Conservation (phyloP, 2,329 filamentous ascomycete genomes). For the Pestalotiopsis sp. region DNA sequence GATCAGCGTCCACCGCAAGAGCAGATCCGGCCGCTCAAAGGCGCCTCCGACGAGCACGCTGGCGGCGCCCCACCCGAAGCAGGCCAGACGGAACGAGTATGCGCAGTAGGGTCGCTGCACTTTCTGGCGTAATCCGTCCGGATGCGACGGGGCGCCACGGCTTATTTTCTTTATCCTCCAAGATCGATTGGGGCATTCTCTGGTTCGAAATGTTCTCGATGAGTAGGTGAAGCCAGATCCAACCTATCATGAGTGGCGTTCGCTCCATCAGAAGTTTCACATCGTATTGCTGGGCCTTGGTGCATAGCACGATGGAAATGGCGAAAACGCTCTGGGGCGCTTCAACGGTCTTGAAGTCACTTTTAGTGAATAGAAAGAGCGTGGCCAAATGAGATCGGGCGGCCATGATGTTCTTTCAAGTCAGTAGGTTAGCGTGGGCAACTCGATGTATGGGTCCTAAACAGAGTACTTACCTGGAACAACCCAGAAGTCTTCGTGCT, state of each 20-base stretch:
- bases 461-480: background rate
- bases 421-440: background rate
- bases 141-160: conserved; percentile 20
- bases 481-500: background rate
- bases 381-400: background rate
- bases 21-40: conserved; percentile 3
- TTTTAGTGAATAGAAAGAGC: background rate
- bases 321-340: background rate
- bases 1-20: conserved; percentile 30
- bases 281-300: background rate
- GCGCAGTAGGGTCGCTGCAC: background rate
- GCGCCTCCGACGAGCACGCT: conserved; percentile 24
- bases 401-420: background rate
- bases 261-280: background rate
- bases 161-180: conserved; percentile 20
- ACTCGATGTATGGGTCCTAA: background rate
- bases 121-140: conserved; percentile 6
- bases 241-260: background rate
- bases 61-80: conserved; percentile 24
- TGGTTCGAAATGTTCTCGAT: conserved; percentile 22
- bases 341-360: background rate
- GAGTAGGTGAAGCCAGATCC: background rate
- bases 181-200: background rate
- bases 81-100: conserved; percentile 16
- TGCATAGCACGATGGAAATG: background rate